Conservation (phyloP, 2,329 filamentous ascomycete species). For the Neurospora sp. region DNA sequence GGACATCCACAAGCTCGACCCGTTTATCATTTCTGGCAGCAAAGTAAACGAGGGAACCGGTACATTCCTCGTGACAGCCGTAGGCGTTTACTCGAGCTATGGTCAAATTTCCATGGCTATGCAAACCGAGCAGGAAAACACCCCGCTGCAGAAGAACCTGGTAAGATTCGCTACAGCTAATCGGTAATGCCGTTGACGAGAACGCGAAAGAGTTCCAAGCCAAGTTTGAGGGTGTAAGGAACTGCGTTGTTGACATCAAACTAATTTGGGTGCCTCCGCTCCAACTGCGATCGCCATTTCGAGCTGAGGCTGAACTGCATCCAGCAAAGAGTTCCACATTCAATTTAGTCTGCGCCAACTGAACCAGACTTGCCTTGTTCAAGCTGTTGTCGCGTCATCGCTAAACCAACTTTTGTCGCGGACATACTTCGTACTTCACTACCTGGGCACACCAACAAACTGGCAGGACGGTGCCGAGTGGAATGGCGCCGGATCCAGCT, state of each 20-base stretch:
- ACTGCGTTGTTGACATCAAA: too few species aligned
- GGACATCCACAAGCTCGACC: conserved; percentile 41
- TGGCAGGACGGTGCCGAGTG: too few species aligned
- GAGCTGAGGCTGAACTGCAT: neutral
- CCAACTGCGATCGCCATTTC: neutral
- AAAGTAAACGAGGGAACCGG: conserved; percentile 45
- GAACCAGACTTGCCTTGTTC: neutral
- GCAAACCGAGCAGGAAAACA: conserved; percentile 40
- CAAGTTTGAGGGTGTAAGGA: too few species aligned
- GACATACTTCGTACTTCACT: neutral
- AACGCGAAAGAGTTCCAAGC: too few species aligned
- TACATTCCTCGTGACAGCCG: conserved; percentile 43
- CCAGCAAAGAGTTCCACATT: neutral
- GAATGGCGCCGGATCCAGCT: too few species aligned
- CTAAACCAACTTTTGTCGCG: too few species aligned
- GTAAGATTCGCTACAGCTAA: too few species aligned
- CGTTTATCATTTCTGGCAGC: conserved; percentile 51
- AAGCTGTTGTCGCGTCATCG: neutral
- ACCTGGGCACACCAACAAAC: too few species aligned
- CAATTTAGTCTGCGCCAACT: neutral
- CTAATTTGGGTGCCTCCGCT: neutral
- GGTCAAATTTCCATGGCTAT: conserved; percentile 47
- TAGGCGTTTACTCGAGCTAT: conserved; percentile 44
- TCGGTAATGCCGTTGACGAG: too few species aligned
- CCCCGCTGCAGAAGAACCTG: conserved; percentile 35